phyloP scores from a whole-genome alignment of 495 filamentous ascomycete species.

The Neurospora hispaniola region DNA sequence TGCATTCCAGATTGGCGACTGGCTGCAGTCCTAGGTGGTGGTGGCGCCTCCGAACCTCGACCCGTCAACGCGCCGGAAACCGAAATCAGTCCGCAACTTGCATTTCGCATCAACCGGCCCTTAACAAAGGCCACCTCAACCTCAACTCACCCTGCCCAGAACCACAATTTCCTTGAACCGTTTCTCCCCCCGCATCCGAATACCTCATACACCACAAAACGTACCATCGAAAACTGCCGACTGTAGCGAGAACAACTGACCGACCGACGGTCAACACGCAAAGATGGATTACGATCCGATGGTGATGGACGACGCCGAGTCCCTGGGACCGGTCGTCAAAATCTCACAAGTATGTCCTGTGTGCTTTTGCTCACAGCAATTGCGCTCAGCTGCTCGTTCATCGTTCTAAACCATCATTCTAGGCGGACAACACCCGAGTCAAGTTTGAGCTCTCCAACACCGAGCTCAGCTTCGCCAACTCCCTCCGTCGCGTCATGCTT shows the following conservation, averaged over 20 bases:
- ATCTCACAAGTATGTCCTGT: conserved; percentile 50
- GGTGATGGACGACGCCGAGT: conserved; percentile 51
- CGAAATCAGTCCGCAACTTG: not conserved
- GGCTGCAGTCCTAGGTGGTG: not conserved
- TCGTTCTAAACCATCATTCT: conserved; percentile 7
- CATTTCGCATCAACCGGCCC: not conserved
- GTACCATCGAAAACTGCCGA: not conserved
- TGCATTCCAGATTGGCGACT: not conserved
- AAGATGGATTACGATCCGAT: conserved; percentile 57
- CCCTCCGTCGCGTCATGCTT: conserved; percentile 82
- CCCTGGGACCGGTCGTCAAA: conserved; percentile 56
- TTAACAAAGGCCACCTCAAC: not conserved
- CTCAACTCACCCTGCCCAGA: not conserved
- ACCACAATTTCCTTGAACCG: not conserved
- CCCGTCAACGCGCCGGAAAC: not conserved
- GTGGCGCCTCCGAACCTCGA: not conserved
- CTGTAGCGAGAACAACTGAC: not conserved
- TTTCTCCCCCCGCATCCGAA: not conserved
- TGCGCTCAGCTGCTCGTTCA: not conserved
- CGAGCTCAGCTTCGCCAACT: conserved; percentile 87
- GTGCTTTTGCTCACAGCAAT: conserved; percentile 6
- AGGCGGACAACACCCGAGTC: conserved; percentile 61
- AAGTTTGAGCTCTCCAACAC: conserved; percentile 74
- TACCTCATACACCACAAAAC: not conserved
- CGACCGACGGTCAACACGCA: conserved; percentile 1